phyloP scores from a whole-genome alignment of 352 stramenopile genomes.

The Albugo candida region DNA sequence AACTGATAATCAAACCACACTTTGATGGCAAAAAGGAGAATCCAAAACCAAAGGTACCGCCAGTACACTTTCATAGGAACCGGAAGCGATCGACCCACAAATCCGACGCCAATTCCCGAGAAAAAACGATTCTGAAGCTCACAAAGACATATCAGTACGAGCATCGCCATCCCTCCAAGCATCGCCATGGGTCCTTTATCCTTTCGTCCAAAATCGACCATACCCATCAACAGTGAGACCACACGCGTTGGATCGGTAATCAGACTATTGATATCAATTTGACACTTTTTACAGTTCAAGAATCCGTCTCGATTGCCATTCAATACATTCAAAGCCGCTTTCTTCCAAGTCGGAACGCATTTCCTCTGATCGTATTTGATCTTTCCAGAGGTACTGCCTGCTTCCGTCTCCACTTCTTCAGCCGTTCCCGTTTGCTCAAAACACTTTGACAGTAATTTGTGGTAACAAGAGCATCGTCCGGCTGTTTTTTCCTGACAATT shows the following conservation, averaged over 20 bases:
- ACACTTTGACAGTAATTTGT: constrained; percentile 39
- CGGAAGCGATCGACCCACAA: constrained; percentile 7
- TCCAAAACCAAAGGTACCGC: constrained; percentile 13
- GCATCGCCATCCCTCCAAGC: constrained; percentile 1
- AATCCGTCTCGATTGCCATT: constrained; percentile 3
- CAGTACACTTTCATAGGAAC: constrained; percentile 9
- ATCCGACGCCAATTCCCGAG: constrained; percentile 9
- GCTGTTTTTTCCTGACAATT: constrained; percentile 37
- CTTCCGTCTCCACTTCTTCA: background rate
- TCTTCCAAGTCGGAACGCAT: constrained; percentile 8
- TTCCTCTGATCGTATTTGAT: constrained; percentile 7
- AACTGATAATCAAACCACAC: constrained; percentile 12
- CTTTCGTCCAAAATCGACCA: constrained; percentile 4
- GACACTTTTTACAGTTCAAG: constrained; percentile 12
- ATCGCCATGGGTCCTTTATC: constrained; percentile 6
- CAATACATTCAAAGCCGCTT: constrained; percentile 2
- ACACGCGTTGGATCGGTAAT: constrained; percentile 2
- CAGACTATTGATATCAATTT: constrained; percentile 1
- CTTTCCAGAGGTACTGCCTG: background rate
- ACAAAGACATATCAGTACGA: constrained; percentile 7
- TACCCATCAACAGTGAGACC: background rate
- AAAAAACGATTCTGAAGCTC: constrained; percentile 8
- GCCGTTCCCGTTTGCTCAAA: constrained; percentile 13
- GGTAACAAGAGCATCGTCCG: constrained; percentile 50
- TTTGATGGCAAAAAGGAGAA: constrained; percentile 9